A percentile compares a stretch with the other conserved stretches of the same genome.
These are phyloP conservation scores for Pisolithus thermaeus DNA, from an alignment of 1,284 basidiomycete species.

Conservation along the genomic window DNA sequence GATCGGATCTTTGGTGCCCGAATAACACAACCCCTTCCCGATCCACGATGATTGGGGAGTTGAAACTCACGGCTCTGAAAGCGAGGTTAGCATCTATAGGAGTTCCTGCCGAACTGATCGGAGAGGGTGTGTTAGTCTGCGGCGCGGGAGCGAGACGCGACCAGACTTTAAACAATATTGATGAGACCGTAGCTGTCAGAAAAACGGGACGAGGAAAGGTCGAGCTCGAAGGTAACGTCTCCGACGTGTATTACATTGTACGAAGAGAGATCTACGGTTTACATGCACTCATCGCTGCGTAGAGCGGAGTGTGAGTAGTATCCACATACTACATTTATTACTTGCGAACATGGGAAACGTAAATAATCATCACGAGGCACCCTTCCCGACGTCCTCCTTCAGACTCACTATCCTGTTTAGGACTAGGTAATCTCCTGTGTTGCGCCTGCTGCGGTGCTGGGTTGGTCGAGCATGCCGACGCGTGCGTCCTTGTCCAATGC, in stretches of 20 bases:
- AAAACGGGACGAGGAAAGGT: conserved; percentile 82
- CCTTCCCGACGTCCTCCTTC: conserved; percentile 94
- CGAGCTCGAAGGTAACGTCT: conserved; percentile 83
- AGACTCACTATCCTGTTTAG: conserved; percentile 92
- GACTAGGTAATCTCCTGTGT: conserved; percentile 74
- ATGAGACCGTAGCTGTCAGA: conserved; percentile 78
- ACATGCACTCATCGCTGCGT: conserved; percentile 80
- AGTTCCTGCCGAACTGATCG: conserved; percentile 87
- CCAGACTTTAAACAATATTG: conserved; percentile 42
- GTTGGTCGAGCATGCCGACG: conserved; percentile 58
- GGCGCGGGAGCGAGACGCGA: conserved; percentile 56
- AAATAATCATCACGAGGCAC: conserved; percentile 11
- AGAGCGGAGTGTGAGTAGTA: conserved; percentile 10
- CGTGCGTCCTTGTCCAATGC: conserved; percentile 84
- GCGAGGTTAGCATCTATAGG: conserved; percentile 65
- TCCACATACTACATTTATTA: conserved; percentile 3
- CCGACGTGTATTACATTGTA: conserved; percentile 84
- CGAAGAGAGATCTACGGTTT: conserved; percentile 83
- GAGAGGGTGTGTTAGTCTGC: conserved; percentile 93
- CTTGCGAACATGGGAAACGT: neutral
- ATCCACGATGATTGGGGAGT: conserved; percentile 93
- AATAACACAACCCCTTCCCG: conserved; percentile 60
- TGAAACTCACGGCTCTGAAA: conserved; percentile 86
- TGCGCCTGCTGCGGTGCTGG: conserved; percentile 37
- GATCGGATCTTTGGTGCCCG: conserved; percentile 56